A percentile compares a stretch with the other conserved stretches of the same genome.
phyloP scores from a whole-genome alignment of 306 rosid genomes.

The Betula pendula region DNA sequence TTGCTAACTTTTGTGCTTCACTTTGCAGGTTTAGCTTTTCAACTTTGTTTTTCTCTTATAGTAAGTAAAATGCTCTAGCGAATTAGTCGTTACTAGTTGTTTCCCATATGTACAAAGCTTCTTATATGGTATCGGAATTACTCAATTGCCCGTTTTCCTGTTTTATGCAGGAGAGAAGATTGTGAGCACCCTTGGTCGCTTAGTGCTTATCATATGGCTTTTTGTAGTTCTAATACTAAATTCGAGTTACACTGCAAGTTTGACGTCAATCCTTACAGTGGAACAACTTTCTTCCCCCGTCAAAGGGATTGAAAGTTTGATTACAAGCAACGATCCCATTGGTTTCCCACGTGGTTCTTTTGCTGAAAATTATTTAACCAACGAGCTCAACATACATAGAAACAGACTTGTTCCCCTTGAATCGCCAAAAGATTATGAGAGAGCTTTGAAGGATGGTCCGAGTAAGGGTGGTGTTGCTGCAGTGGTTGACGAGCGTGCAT shows the following conservation, averaged over 20 bases:
- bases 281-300: conserved; percentile 74
- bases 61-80: conserved; percentile 22
- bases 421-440: conserved; percentile 55
- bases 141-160: background rate
- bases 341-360: conserved; percentile 81
- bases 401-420: conserved; percentile 71
- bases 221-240: conserved; percentile 87
- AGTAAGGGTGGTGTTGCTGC: conserved; percentile 77
- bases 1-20: conserved; percentile 10
- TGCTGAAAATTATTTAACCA: conserved; percentile 49
- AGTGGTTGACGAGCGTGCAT: conserved; percentile 77
- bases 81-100: background rate
- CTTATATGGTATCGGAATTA: background rate
- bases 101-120: background rate
- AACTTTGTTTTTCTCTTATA: conserved; percentile 44
- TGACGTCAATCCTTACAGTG: conserved; percentile 96
- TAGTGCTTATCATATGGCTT: conserved; percentile 81
- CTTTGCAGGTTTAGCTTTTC: conserved; percentile 78
- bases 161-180: conserved; percentile 73
- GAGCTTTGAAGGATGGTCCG: conserved; percentile 74
- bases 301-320: conserved; percentile 75
- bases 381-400: conserved; percentile 54
- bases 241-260: conserved; percentile 94
- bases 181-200: conserved; percentile 86
- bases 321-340: conserved; percentile 57